Evolutionary conservation across 192 early-diverging fungal species (phyloP).

Genomic region (Funneliformis geosporum): DNA sequence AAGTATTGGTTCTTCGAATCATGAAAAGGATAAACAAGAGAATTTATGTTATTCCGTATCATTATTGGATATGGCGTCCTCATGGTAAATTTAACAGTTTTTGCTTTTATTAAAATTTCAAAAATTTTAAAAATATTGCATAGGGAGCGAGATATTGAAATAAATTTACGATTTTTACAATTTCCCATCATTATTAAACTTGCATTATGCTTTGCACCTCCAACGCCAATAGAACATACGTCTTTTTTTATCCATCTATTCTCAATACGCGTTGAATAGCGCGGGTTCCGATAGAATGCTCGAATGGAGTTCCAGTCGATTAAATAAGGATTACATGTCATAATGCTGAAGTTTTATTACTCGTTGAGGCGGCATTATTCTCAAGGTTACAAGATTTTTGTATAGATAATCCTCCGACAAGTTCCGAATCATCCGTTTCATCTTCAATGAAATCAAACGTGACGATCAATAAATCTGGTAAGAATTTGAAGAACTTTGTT

Average conservation of each 20-base stretch:
- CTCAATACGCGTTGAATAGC: too few species aligned
- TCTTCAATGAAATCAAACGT: neutral
- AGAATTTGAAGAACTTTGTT: neutral
- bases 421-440: neutral
- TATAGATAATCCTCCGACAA: neutral
- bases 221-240: neutral
- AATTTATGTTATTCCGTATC: slow-evolving; percentile 26
- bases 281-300: neutral
- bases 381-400: slow-evolving; percentile 21
- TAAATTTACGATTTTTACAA: slow-evolving; percentile 29
- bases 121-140: neutral
- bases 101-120: neutral
- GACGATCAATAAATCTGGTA: neutral
- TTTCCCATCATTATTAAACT: slow-evolving; percentile 12
- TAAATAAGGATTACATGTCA: slow-evolving; percentile 26
- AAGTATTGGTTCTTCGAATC: neutral
- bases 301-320: neutral
- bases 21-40: neutral
- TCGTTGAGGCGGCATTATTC: slow-evolving; percentile 25
- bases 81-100: slow-evolving; percentile 5
- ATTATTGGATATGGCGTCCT: slow-evolving; percentile 16
- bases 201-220: slow-evolving; percentile 18
- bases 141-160: slow-evolving; percentile 29
- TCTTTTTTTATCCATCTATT: too few species aligned
- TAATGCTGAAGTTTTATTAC: neutral